Conservation (phyloP, 2,329 filamentous ascomycete genomes). For the Aspergillus sp. region DNA sequence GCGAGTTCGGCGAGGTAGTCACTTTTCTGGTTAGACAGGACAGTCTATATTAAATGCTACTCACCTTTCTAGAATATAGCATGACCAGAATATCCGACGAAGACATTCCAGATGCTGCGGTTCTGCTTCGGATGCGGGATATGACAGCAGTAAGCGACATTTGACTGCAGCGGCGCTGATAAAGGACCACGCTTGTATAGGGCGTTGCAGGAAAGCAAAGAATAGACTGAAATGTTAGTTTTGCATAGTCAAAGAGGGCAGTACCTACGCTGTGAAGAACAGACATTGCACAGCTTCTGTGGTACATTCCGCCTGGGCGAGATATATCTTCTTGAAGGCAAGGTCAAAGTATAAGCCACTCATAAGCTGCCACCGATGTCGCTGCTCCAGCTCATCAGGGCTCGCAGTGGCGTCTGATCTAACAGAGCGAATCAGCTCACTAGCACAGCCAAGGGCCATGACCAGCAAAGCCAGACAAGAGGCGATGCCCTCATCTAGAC, state of each 20-base stretch:
- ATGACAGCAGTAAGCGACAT: slow-evolving; percentile 51
- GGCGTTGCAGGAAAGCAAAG: slow-evolving; percentile 52
- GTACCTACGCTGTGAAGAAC: slow-evolving; percentile 51
- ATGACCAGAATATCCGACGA: slow-evolving; percentile 55
- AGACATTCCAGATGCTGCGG: slow-evolving; percentile 50
- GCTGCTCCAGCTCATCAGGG: slow-evolving; percentile 29
- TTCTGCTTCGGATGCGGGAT: slow-evolving; percentile 36
- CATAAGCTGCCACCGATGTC: slow-evolving; percentile 35
- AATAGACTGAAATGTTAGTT: slow-evolving; percentile 39
- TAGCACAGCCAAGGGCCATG: slow-evolving; percentile 51
- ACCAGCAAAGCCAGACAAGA: slow-evolving; percentile 49
- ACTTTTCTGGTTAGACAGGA: slow-evolving; percentile 32
- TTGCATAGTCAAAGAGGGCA: too few species aligned
- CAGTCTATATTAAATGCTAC: neutral
- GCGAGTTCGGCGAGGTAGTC: slow-evolving; percentile 56
- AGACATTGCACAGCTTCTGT: slow-evolving; percentile 51
- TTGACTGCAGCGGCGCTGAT: slow-evolving; percentile 52
- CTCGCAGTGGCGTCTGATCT: slow-evolving; percentile 4
- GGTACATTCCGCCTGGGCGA: slow-evolving; percentile 49
- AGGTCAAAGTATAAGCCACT: slow-evolving; percentile 49
- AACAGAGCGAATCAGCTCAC: slow-evolving; percentile 35
- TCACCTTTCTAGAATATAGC: slow-evolving; percentile 55
- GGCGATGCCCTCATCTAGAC: slow-evolving; percentile 39
- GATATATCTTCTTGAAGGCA: slow-evolving; percentile 48
- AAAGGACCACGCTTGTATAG: slow-evolving; percentile 55